Evolutionary conservation across 140 eudicot species (phyloP).

Genomic region (Stevia rebaudiana): DNA sequence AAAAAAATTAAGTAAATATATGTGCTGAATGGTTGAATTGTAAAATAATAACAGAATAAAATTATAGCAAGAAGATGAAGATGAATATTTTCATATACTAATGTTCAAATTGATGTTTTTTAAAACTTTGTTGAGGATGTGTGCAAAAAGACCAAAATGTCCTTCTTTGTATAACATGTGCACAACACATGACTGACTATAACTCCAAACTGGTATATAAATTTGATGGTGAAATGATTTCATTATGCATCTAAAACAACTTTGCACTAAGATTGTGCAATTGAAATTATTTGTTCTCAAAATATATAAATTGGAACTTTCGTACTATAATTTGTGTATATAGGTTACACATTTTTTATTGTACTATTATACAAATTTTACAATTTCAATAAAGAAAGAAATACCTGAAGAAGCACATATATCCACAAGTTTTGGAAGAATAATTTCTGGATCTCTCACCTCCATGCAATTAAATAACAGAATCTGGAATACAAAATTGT

Average conservation of each 20-base stretch:
- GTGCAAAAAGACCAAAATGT: neutral
- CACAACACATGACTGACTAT: neutral
- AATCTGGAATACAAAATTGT: slow-evolving; percentile 42
- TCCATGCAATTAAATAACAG: slow-evolving; percentile 91
- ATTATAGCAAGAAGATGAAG: neutral
- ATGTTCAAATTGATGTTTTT: neutral
- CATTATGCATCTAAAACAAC: neutral
- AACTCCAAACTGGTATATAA: neutral
- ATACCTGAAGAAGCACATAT: slow-evolving; percentile 81
- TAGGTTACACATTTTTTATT: neutral
- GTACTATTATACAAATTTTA: neutral
- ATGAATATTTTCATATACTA: neutral
- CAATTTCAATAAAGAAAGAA: slow-evolving; percentile 1
- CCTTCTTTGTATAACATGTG: neutral
- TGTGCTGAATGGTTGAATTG: neutral
- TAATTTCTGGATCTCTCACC: slow-evolving; percentile 64
- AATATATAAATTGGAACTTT: too few relatives aligned
- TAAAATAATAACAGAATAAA: neutral
- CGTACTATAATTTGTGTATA: too few relatives aligned
- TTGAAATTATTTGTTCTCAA: neutral
- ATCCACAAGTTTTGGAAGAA: slow-evolving; percentile 64
- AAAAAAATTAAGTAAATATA: too few relatives aligned
- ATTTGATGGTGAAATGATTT: neutral
- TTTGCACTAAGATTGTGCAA: neutral
- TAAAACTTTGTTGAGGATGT: neutral